Evolutionary conservation across 192 early-diverging fungal species (phyloP).

Genomic region (Podila epicladia): DNA sequence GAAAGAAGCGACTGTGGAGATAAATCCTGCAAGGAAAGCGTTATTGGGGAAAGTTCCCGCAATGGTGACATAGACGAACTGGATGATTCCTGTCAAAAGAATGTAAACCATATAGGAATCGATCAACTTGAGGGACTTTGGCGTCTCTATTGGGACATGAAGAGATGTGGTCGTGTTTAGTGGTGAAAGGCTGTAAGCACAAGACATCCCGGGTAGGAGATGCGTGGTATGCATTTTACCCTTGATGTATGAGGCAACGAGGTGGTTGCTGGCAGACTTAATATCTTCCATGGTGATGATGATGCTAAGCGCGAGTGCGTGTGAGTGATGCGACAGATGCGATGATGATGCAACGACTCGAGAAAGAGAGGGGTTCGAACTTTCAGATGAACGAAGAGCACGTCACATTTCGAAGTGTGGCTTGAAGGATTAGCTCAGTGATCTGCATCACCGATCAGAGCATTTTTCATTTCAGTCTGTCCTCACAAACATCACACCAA

Average conservation of each 20-base stretch:
- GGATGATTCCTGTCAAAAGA: constrained; percentile 88
- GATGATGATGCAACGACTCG: too few species aligned
- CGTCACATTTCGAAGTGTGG: not conserved
- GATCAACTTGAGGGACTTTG: constrained; percentile 86
- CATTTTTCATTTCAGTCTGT: too few species aligned
- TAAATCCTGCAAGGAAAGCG: constrained; percentile 96
- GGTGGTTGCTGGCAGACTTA: constrained; percentile 25
- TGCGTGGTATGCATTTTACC: constrained; percentile 7
- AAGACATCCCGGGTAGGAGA: not conserved
- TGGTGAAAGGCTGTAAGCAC: not conserved
- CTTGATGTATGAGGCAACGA: constrained; percentile 36
- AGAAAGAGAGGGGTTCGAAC: too few species aligned
- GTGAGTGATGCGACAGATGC: too few species aligned
- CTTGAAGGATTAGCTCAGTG: not conserved
- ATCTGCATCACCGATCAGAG: too few species aligned
- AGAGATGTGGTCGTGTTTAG: not conserved
- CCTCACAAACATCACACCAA: not conserved
- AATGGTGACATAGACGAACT: constrained; percentile 88
- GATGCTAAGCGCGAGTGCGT: not conserved
- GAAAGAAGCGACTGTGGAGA: constrained; percentile 90
- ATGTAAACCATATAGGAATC: constrained; percentile 94
- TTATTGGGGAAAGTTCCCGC: constrained; percentile 98
- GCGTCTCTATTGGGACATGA: constrained; percentile 60
- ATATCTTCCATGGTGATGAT: constrained; percentile 28
- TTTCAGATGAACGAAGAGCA: not conserved